Conservation (phyloP, 306 rosid genomes). For the Cicer pinnatifidum region DNA sequence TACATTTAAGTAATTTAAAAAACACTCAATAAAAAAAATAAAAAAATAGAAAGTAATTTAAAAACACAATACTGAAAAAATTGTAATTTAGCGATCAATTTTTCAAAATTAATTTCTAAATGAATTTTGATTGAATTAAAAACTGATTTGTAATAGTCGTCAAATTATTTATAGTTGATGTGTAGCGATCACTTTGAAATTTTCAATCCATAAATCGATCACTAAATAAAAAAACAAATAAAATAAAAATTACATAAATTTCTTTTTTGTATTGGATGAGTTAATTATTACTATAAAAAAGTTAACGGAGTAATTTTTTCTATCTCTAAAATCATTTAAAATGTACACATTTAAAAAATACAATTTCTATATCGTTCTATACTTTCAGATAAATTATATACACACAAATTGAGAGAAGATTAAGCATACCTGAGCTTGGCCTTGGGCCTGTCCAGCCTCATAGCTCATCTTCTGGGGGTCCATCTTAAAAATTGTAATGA, state of each 20-base stretch:
- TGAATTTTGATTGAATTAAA: not conserved
- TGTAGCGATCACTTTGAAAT: not conserved
- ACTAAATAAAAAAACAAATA: not conserved
- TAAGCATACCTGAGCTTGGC: constrained; percentile 58
- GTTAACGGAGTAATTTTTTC: not conserved
- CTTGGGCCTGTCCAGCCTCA: constrained; percentile 68
- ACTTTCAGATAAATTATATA: not conserved
- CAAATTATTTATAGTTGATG: not conserved
- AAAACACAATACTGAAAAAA: not conserved
- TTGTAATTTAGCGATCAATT: not conserved
- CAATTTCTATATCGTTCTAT: not conserved
- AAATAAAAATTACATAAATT: no score
- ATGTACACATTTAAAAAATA: not conserved
- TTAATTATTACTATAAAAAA: not conserved
- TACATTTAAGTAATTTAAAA: not conserved
- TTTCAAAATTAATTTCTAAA: not conserved
- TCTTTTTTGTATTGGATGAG: not conserved
- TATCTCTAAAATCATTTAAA: not conserved
- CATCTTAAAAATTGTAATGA: constrained; percentile 47
- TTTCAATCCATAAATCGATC: not conserved
- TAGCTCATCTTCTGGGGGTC: constrained; percentile 53
- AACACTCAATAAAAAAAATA: not conserved
- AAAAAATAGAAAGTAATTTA: not conserved
- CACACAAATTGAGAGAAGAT: not conserved
- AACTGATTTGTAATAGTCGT: not conserved